Evolutionary conservation across 2,329 filamentous ascomycete species (phyloP).

Genomic region (Amesomyces nigricolor): DNA sequence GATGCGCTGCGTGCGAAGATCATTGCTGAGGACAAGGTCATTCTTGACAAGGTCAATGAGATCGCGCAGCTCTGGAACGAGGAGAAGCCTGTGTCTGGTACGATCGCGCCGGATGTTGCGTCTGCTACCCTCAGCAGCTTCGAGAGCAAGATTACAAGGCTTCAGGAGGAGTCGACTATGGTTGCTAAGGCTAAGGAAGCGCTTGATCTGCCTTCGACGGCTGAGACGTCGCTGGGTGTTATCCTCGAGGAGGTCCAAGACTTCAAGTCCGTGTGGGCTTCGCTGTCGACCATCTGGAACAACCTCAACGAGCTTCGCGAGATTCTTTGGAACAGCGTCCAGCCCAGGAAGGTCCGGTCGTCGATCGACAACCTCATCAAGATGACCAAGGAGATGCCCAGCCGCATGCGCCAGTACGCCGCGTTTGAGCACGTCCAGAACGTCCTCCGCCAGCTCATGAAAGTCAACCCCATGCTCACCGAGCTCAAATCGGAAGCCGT

Average conservation of each 20-base stretch:
- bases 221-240: constrained; percentile 74
- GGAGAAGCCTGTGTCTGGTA: constrained; percentile 93
- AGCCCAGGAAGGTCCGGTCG: constrained; percentile 85
- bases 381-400: constrained; percentile 99
- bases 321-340: constrained; percentile 88
- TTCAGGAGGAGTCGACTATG: constrained; percentile 87
- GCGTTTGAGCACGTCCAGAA: constrained; percentile 99
- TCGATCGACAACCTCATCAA: constrained; percentile 90
- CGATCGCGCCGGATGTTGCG: constrained; percentile 83
- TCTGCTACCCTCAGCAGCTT: constrained; percentile 77
- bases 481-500: constrained; percentile 97
- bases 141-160: constrained; percentile 73
- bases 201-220: constrained; percentile 74
- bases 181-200: constrained; percentile 96
- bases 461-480: constrained; percentile 79
- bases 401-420: constrained; percentile 96
- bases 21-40: constrained; percentile 83
- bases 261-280: constrained; percentile 98
- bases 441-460: constrained; percentile 79
- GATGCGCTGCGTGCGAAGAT: constrained; percentile 95
- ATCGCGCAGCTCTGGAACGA: constrained; percentile 86
- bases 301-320: constrained; percentile 92
- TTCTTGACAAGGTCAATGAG: constrained; percentile 81
- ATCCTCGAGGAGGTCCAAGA: constrained; percentile 95
- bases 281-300: constrained; percentile 91